Base-by-base conservation (phyloP, 2,329 filamentous ascomycete species). In the Thyridium curvatum region DNA sequence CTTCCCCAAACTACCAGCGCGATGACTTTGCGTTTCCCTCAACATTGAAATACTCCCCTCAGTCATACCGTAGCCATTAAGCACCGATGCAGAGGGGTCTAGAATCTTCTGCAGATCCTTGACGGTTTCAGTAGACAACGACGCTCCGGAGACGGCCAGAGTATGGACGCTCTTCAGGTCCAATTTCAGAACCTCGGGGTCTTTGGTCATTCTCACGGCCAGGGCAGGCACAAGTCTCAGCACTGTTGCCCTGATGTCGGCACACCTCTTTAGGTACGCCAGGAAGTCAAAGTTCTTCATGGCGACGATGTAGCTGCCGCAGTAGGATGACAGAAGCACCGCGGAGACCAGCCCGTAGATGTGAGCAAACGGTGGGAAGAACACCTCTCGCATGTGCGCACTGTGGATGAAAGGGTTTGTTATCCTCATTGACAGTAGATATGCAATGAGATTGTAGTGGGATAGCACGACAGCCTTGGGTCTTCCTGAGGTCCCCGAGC, bases 11-110 rank as follows among this genome's bases (percentile, higher is more conserved):
- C 50, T 51, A 1, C 21, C 21, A 10, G 21, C 21, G 6, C 21
- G 21, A 26, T 26, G 21, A 26, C 21, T 26, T 10, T 26, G 21
- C 21, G 21, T 26, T 10, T 26, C 21, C 21, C 21, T 26, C 21
- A 26, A 10, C 21, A 26, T 26, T 26, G 21, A 26, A 26, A 26
- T 26, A 10, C 21, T 26, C 21, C 6, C 21, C 21, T 54, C 51
- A 18, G 49, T 54, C 47, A 52, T 52, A 8, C 51, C 49, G 31
- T 51, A 52, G 1, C 51, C 51, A 32, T 54, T 52, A 3, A 51
- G 28, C 3, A 54, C 39, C 21, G 21, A 3, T 40, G 41, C 7
- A 35, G 38, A 26, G 7, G 40, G 41, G 8, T 43, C 34, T 4
- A 51, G 41, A 9, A 51, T 30, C 1, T 18, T 21, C 18, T 40